These are phyloP conservation scores for Sphaerobolus stellatus DNA, from an alignment of 1,284 basidiomycete genomes.

Conservation along the genomic window DNA sequence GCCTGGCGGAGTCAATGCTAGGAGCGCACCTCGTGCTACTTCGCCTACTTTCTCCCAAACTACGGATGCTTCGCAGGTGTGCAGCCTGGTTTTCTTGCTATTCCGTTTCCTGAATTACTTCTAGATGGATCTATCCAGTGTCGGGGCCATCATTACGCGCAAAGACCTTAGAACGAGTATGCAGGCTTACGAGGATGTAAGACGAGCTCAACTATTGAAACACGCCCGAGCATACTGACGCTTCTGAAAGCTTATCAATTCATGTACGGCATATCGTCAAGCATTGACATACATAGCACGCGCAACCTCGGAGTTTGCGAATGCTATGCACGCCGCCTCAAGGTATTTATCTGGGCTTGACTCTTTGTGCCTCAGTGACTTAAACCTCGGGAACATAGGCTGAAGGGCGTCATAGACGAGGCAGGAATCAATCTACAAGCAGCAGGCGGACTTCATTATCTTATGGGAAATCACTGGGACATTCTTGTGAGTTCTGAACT, in stretches of 20 bases:
- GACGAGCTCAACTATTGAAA: conserved; percentile 25
- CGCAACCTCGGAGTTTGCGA: conserved; percentile 84
- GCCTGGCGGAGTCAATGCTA: background rate
- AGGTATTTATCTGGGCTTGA: conserved; percentile 49
- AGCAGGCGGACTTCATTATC: conserved; percentile 86
- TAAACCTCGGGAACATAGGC: conserved; percentile 36
- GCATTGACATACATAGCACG: conserved; percentile 82
- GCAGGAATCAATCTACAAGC: conserved; percentile 75
- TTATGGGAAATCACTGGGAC: conserved; percentile 92
- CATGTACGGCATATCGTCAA: conserved; percentile 81
- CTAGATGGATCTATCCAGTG: conserved; percentile 49
- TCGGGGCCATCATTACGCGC: conserved; percentile 80
- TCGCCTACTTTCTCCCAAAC: conserved; percentile 81
- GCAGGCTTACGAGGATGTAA: conserved; percentile 76
- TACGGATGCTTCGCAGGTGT: conserved; percentile 60
- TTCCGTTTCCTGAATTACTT: conserved; percentile 36
- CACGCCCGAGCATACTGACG: background rate
- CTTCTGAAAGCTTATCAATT: conserved; percentile 62
- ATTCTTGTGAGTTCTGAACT: conserved; percentile 61
- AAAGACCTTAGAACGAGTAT: conserved; percentile 76
- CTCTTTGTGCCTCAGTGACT: conserved; percentile 10
- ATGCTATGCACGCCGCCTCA: conserved; percentile 81
- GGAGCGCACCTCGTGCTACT: conserved; percentile 48
- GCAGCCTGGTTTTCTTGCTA: conserved; percentile 60
- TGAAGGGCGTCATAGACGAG: conserved; percentile 81